Percentiles rank a stretch among this genome's conserved stretches.
Conservation (phyloP, 2,329 filamentous ascomycete species). For the Aureobasidium sp. region DNA sequence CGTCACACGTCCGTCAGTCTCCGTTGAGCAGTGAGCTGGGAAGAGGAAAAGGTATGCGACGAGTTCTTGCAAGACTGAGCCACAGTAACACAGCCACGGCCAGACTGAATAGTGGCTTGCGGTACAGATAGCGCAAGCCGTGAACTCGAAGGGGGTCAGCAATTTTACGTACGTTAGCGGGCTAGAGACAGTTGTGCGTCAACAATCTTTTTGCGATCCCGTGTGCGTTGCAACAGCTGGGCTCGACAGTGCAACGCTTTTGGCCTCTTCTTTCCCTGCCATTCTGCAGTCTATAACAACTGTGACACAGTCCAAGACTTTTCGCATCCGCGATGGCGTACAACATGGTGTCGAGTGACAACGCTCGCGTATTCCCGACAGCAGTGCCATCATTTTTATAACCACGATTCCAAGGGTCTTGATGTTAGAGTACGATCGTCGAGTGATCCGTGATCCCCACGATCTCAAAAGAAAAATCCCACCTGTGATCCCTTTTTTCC, state of each 20-base stretch:
- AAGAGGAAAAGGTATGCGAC: slow-evolving; percentile 4
- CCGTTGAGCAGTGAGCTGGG: background rate
- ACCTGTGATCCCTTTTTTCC: too few species aligned
- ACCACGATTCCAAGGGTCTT: slow-evolving; percentile 12
- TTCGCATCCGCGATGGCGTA: background rate
- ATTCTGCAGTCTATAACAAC: background rate
- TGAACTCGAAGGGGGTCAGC: background rate
- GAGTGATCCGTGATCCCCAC: slow-evolving; percentile 2
- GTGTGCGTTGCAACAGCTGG: background rate
- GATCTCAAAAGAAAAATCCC: slow-evolving; percentile 8
- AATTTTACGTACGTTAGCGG: slow-evolving; percentile 11
- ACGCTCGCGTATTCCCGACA: slow-evolving; percentile 2
- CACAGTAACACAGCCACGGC: slow-evolving; percentile 14
- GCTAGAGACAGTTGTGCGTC: slow-evolving; percentile 17
- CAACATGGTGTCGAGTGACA: background rate
- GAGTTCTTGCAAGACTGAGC: background rate
- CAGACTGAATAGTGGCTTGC: slow-evolving; percentile 1
- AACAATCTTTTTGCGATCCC: slow-evolving; percentile 12
- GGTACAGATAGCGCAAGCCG: background rate
- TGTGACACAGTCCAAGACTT: background rate
- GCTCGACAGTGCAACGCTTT: slow-evolving; percentile 8
- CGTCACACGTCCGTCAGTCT: background rate
- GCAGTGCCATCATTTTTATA: background rate
- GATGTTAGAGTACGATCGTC: slow-evolving; percentile 1
- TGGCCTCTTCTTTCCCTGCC: background rate